Conservation (phyloP, 345 rosid genomes). For the Gossypium ekmanianum region DNA sequence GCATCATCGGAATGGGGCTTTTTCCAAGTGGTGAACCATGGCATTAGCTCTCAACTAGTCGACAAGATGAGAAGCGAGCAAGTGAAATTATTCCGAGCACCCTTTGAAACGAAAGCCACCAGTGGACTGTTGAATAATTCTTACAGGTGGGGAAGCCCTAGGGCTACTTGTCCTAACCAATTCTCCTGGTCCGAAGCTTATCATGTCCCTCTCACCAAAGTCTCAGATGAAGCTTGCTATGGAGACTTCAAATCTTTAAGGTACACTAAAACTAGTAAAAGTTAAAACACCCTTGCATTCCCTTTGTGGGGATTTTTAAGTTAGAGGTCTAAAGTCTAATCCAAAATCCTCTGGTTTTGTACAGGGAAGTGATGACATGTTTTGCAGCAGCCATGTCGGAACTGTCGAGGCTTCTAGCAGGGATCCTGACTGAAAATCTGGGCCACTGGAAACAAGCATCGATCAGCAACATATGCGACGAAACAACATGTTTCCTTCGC, state of each 20-base stretch:
- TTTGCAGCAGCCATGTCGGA: conserved; percentile 49
- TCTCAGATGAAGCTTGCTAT: conserved; percentile 40
- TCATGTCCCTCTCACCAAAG: conserved; percentile 52
- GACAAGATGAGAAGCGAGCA: conserved; percentile 49
- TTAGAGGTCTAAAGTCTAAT: not conserved
- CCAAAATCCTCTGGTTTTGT: not conserved
- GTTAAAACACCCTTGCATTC: not conserved
- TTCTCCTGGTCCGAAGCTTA: conserved; percentile 75
- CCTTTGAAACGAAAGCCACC: conserved; percentile 40
- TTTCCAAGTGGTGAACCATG: conserved; percentile 68
- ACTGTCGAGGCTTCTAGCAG: conserved; percentile 47
- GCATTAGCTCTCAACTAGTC: conserved; percentile 39
- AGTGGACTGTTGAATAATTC: conserved; percentile 48
- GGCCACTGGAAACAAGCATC: conserved; percentile 19
- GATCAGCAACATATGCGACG: conserved; percentile 36
- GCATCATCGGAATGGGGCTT: conserved; percentile 69
- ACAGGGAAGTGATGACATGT: conserved; percentile 50
- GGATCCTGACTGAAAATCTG: conserved; percentile 42
- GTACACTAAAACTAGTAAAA: conserved; percentile 20
- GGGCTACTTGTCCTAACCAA: conserved; percentile 43
- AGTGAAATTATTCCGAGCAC: conserved; percentile 36
- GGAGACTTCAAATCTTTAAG: conserved; percentile 44
- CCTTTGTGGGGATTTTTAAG: too few relatives aligned
- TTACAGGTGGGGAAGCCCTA: conserved; percentile 59
- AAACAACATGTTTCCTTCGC: conserved; percentile 54